Evolutionary conservation across 192 early-diverging fungal genomes (phyloP).

Genomic region (Chytriomyces confervae): DNA sequence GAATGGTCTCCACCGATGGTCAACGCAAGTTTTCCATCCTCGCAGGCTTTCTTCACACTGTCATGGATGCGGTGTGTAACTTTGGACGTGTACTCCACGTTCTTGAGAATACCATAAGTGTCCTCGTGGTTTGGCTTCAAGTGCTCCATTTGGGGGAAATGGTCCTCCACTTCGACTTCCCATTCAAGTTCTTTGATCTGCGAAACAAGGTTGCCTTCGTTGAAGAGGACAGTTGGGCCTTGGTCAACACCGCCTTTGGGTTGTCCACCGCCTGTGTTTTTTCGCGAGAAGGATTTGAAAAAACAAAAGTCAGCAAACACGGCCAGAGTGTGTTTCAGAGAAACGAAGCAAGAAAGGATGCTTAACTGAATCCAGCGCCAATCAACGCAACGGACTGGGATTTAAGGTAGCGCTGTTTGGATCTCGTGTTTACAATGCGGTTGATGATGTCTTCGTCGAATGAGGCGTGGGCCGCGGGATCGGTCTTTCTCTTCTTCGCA

Average conservation of each 20-base stretch:
- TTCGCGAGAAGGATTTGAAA: neutral
- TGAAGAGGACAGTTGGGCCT: slow-evolving; percentile 82
- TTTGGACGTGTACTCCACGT: slow-evolving; percentile 80
- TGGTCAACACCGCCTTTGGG: slow-evolving; percentile 88
- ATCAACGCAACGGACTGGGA: slow-evolving; percentile 17
- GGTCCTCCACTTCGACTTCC: slow-evolving; percentile 72
- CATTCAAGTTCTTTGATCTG: slow-evolving; percentile 85
- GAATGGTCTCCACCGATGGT: slow-evolving; percentile 97
- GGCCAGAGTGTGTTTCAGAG: too few species aligned
- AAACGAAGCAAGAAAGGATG: neutral
- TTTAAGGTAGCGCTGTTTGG: slow-evolving; percentile 11
- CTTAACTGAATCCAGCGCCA: slow-evolving; percentile 27
- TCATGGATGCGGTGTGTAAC: slow-evolving; percentile 73
- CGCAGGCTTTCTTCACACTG: slow-evolving; percentile 67
- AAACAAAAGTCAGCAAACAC: neutral
- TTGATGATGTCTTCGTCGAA: slow-evolving; percentile 21
- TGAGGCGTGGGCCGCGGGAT: neutral
- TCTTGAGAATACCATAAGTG: slow-evolving; percentile 80
- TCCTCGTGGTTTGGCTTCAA: slow-evolving; percentile 75
- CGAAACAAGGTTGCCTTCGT: slow-evolving; percentile 77
- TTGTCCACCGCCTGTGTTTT: slow-evolving; percentile 48
- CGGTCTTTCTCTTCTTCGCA: neutral
- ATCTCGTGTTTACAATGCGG: slow-evolving; percentile 12
- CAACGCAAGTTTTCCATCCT: slow-evolving; percentile 77
- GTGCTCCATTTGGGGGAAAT: slow-evolving; percentile 71